Evolutionary conservation across 2,329 filamentous ascomycete species (phyloP).

Genomic region (Monilinia aucupariae): DNA sequence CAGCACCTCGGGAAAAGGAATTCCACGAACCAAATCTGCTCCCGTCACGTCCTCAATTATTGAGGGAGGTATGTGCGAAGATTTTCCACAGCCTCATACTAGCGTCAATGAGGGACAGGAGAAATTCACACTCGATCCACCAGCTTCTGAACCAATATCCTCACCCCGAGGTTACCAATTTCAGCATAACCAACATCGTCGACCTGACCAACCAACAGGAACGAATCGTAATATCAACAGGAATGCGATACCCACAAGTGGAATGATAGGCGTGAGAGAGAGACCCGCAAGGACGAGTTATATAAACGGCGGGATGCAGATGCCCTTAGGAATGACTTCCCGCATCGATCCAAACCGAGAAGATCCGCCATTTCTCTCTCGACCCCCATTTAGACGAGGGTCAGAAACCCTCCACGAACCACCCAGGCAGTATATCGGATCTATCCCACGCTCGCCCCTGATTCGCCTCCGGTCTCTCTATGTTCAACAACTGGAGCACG

Average conservation of each 20-base stretch:
- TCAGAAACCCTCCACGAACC: background rate
- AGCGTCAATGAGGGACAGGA: background rate
- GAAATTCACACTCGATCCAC: background rate
- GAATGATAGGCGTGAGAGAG: no score
- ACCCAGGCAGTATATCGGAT: background rate
- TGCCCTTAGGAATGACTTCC: background rate
- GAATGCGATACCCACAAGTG: background rate
- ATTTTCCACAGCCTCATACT: background rate
- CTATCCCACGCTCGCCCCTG: slow-evolving; percentile 5
- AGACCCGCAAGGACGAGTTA: background rate
- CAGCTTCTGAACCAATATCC: background rate
- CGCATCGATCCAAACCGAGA: background rate
- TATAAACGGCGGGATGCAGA: background rate
- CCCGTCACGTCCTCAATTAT: background rate
- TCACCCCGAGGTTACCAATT: no score
- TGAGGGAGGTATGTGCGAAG: background rate
- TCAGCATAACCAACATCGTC: background rate
- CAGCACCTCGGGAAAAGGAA: background rate
- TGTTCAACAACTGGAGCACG: slow-evolving; percentile 2
- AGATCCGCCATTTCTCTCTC: background rate
- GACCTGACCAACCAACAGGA: background rate
- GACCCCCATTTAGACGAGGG: background rate
- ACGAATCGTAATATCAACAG: background rate
- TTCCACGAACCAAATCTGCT: slow-evolving; percentile 8
- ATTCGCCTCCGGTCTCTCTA: slow-evolving; percentile 8